Conservation (phyloP, 2,329 filamentous ascomycete genomes). For the Metarhizium humberi region DNA sequence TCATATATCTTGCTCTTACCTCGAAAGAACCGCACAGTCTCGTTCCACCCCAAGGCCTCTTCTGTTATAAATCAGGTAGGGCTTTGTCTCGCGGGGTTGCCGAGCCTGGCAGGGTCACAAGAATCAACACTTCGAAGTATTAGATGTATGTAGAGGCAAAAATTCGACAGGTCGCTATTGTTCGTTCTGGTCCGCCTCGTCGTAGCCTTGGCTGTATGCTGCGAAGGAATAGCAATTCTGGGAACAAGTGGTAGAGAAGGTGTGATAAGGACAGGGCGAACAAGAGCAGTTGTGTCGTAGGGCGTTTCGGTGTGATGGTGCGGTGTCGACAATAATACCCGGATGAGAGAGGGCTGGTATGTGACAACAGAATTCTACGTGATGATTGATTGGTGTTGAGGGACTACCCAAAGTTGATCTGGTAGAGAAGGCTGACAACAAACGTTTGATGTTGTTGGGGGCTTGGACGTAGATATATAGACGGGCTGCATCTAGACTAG, state of each 20-base stretch:
- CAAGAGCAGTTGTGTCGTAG: background rate
- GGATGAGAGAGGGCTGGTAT: background rate
- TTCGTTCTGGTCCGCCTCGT: background rate
- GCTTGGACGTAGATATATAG: constrained; percentile 11
- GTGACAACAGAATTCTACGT: background rate
- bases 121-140: background rate
- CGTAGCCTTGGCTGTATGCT: background rate
- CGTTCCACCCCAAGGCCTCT: background rate
- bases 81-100: background rate
- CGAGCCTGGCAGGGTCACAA: background rate
- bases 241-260: background rate
- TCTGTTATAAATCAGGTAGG: background rate
- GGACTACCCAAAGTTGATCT: background rate
- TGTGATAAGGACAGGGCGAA: background rate
- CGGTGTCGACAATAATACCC: background rate
- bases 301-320: background rate
- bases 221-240: background rate
- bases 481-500: constrained; percentile 4
- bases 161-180: no score
- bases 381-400: background rate
- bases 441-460: constrained; percentile 6
- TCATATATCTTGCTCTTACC: background rate
- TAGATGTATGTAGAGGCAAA: background rate
- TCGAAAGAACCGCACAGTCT: background rate
- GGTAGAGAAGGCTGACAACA: background rate